Base-by-base conservation (phyloP, 495 filamentous ascomycete genomes). In the Xeromyces bisporus region DNA sequence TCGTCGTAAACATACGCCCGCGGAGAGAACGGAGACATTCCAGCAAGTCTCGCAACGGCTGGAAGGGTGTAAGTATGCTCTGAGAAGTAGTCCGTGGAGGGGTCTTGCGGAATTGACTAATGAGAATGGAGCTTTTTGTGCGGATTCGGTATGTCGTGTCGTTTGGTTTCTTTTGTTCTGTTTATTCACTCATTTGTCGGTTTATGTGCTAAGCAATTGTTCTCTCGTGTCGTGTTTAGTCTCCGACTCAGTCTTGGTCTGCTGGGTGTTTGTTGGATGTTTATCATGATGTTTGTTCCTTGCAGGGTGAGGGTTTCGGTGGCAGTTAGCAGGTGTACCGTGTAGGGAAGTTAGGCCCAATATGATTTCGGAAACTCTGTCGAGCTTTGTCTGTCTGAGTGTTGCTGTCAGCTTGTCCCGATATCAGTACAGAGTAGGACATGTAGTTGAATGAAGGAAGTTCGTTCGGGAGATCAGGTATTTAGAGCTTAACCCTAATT, bases 161-260 rank as follows among this genome's bases (percentile, higher is more conserved):
- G n/a, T n/a, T n/a, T n/a, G n/a, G n/a, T n/a, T n/a, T n/a, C n/a
- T n/a, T n/a, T 33, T 7, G 8, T 13, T 29, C 14, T 26, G 4
- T 18, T 14, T 15, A 18, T 31, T 11, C 14, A 8, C 11, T 28
- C 29, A 0, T 16, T 17, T 34, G 8, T n/a, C 11, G 25, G 12
- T 6, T 10, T 27, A 4, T 29, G 42, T 44, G 20, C 37, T 46
- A 39, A 44, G 25, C 1, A 28, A 34, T 26, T 5, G n/a, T 26
- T 15, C 21, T 15, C 18, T 29, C 8, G n/a, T n/a, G n/a, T n/a
- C n/a, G n/a, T n/a, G n/a, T 25, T 31, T 35, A 81, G 75, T 86
- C 75, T 17, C 89, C 89, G 10, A 93, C 87, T 2, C 89, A 99
- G 48, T 77, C 87, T 7, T 99, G 89, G 89, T 92, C 83, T 13